Base-by-base conservation (phyloP, 306 rosid genomes). In the Mucuna pruriens region DNA sequence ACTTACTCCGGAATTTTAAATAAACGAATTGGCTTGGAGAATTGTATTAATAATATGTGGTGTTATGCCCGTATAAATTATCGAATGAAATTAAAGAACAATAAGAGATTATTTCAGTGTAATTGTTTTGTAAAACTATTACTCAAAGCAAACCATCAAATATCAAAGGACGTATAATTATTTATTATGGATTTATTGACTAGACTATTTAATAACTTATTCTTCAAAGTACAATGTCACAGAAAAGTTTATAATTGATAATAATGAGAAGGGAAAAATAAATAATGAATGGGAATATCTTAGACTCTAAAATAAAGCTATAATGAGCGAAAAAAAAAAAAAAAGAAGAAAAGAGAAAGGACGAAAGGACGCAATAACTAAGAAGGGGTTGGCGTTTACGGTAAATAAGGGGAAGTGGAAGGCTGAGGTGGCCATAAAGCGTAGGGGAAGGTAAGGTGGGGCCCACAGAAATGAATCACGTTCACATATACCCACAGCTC, bases 391-490 rank as follows among this genome's bases (percentile, higher is more conserved):
- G 76, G 76, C 63, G 75, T 72, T 74, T 55, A 74, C 20, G 63
- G 62, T 64, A 38, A 63, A 20, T 29, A 62, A 72, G n/a, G 10
- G 38, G 23, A 34, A 74, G 79, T 60, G 82, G 22, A 58, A 57
- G 7, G 85, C 81, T 81, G 91, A 89, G 44, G 88, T 89, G 91
- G 87, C 88, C n/a, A 74, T 81, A 87, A 89, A 87, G 89, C 79
- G 76, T 76, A 82, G 51, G 40, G 63, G 65, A 84, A 77, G 25
- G 38, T 26, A 36, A 0, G 62, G 81, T 81, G 84, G 85, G 89
- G 83, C n/a, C 85, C 89, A 81, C 31, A 49, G 15, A 8, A 75
- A 11, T 16, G 33, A 62, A 71, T 74, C 73, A 40, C 63, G 17
- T 20, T 44, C 80, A 29, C 81, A 42, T 40, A 58, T 52, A 33